phyloP scores from a whole-genome alignment of 768 basidiomycete species.

The Boletus edulis region DNA sequence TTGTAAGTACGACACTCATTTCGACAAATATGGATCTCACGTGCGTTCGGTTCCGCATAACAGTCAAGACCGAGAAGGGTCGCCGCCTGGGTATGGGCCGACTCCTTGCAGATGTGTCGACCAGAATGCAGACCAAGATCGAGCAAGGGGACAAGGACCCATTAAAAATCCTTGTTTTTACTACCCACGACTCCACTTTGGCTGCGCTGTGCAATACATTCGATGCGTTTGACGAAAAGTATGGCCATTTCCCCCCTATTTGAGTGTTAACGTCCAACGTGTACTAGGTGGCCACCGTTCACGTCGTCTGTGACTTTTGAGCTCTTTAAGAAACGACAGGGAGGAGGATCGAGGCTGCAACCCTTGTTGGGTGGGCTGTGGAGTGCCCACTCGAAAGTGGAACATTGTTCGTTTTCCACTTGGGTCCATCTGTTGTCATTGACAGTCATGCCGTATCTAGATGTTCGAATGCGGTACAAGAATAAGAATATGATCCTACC shows the following conservation, averaged over 20 bases:
- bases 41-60: conserved; percentile 1
- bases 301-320: conserved; percentile 74
- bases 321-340: conserved; percentile 48
- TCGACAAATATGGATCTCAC: not conserved
- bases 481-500: conserved; percentile 64
- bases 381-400: conserved; percentile 27
- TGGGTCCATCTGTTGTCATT: not conserved
- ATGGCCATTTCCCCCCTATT: conserved; percentile 15
- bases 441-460: conserved; percentile 28
- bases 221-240: conserved; percentile 73
- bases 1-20: conserved; percentile 15
- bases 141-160: conserved; percentile 44
- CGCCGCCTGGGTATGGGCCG: conserved; percentile 76
- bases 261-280: not conserved
- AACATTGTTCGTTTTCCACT: conserved; percentile 41
- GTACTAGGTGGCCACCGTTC: conserved; percentile 67
- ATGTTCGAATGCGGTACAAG: conserved; percentile 75
- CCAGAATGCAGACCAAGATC: conserved; percentile 60
- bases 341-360: conserved; percentile 32
- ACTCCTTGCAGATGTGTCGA: conserved; percentile 60
- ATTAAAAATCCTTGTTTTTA: conserved; percentile 64
- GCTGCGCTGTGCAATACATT: conserved; percentile 63
- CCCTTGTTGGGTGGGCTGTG: conserved; percentile 41
- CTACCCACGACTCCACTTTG: conserved; percentile 70
- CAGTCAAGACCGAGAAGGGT: conserved; percentile 74